Percentiles rank a stretch among this genome's conserved stretches.
Conservation (phyloP, 805 yeast genomes). For the Ogataea salicorniae region DNA sequence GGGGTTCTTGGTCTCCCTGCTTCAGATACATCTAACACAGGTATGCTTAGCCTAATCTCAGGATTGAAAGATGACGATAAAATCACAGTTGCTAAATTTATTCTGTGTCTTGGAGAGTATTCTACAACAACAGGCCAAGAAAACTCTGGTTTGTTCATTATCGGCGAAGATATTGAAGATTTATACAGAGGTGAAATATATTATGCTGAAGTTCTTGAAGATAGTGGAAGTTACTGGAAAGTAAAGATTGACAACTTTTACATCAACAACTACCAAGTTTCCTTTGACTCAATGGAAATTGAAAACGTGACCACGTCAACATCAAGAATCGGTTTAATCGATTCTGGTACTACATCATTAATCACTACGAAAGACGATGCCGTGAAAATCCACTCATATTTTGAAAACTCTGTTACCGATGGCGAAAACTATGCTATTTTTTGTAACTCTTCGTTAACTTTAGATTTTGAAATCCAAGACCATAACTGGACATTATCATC, state of each 20-base stretch:
- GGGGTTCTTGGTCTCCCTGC: slow-evolving; percentile 61
- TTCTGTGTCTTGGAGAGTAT: slow-evolving; percentile 37
- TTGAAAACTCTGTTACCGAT: slow-evolving; percentile 46
- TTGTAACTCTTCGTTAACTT: slow-evolving; percentile 42
- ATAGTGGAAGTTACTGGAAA: slow-evolving; percentile 46
- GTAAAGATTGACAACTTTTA: slow-evolving; percentile 35
- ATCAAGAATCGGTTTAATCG: slow-evolving; percentile 46
- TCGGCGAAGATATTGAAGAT: slow-evolving; percentile 36
- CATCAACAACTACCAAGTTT: slow-evolving; percentile 31
- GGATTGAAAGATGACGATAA: slow-evolving; percentile 31
- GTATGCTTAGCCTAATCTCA: slow-evolving; percentile 36
- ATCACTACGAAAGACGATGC: slow-evolving; percentile 55
- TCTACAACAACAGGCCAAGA: slow-evolving; percentile 13
- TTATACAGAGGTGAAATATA: slow-evolving; percentile 38
- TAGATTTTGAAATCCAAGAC: slow-evolving; percentile 40
- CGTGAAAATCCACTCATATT: slow-evolving; percentile 45
- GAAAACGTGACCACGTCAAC: slow-evolving; percentile 12
- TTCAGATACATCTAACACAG: slow-evolving; percentile 30
- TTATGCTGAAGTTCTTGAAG: slow-evolving; percentile 33
- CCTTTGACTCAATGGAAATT: slow-evolving; percentile 28
- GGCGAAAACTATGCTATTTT: slow-evolving; percentile 58
- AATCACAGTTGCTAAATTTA: slow-evolving; percentile 38
- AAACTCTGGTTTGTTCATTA: slow-evolving; percentile 38
- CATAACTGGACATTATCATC: slow-evolving; percentile 42
- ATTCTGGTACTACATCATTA: slow-evolving; percentile 63